Base-by-base conservation (phyloP, 805 yeast species). In the Tetrapisispora fleetii region DNA sequence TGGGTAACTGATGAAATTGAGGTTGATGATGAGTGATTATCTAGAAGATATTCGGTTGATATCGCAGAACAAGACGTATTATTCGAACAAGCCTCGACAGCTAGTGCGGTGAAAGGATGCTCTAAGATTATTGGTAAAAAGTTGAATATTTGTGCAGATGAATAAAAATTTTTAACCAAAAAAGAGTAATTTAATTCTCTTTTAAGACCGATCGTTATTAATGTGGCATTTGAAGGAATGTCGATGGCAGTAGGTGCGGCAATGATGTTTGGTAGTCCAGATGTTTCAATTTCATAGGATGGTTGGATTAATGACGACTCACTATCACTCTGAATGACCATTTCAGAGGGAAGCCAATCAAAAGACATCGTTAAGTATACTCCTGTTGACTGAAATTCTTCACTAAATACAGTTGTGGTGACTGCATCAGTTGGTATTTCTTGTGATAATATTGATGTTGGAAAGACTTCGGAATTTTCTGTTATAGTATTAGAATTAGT, bases 111-210 rank as follows among this genome's bases (percentile, higher is more conserved):
- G 56, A 86, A 81, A 45, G 95, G 89, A 58, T 67, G 75, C 1
- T 73, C 68, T 50, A 90, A 69, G 17, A 84, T 84, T 30, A 66
- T 65, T 14, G 97, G 96, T 58, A 91, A 73, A 64, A 81, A 88
- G 59, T 73, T 80, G 56, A 61, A 67, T 27, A 70, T 74, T 37
- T 83, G 91, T 37, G 78, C 84, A 54, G 95, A 85, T 54, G 98
- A 90, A 63, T 74, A 87, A 51, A 93, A 85, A 59, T 90, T 80
- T 55, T 73, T 85, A 54, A 77, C 93, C 54, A 91, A 85, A 55
- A 88, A 88, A 58, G 86, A 85, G 66, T 89, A 90, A 67, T 87
- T 89, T 67, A 88, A 77, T 3, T 81, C 77, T 49, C 79, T 68
- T 58, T 81, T 79, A 73, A 90, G 89, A 14, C 63, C 64, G 27